Conservation (phyloP, 2,329 filamentous ascomycete genomes). For the Claviceps purpurea region DNA sequence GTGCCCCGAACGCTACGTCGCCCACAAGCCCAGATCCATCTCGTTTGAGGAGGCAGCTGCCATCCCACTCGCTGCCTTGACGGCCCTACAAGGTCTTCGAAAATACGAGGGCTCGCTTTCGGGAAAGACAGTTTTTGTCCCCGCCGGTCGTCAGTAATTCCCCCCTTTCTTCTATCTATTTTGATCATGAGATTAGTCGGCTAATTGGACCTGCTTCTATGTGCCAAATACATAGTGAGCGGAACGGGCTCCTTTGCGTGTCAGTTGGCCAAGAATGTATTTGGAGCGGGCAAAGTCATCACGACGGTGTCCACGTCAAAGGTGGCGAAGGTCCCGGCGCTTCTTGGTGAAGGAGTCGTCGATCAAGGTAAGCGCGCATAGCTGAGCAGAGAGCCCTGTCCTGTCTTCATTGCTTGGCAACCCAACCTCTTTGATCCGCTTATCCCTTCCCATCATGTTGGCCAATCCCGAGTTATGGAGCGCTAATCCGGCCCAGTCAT, state of each 20-base stretch:
- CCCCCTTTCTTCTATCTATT: neutral
- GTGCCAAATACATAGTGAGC: constrained; percentile 7
- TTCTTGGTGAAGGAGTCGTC: constrained; percentile 24
- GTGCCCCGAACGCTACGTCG: constrained; percentile 19
- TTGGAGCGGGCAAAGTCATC: constrained; percentile 28
- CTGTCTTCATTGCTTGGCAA: neutral
- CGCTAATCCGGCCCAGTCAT: constrained; percentile 8
- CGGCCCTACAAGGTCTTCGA: constrained; percentile 24
- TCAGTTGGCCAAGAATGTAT: constrained; percentile 31
- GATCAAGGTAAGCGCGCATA: constrained; percentile 17
- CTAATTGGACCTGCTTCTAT: neutral
- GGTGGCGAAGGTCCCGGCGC: constrained; percentile 20
- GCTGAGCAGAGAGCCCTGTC: neutral
- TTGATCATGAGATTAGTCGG: neutral
- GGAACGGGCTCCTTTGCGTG: constrained; percentile 16
- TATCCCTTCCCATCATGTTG: neutral
- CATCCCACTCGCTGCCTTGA: constrained; percentile 28
- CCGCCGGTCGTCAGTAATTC: constrained; percentile 12
- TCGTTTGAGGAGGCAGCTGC: constrained; percentile 29
- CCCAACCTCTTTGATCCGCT: neutral
- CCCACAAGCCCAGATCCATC: constrained; percentile 25
- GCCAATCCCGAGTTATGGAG: neutral
- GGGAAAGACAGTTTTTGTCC: constrained; percentile 18
- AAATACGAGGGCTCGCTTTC: constrained; percentile 24
- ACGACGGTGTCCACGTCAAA: constrained; percentile 31